phyloP scores from a whole-genome alignment of 176 grass and related monocot genomes.

The Aegilops tauschii region DNA sequence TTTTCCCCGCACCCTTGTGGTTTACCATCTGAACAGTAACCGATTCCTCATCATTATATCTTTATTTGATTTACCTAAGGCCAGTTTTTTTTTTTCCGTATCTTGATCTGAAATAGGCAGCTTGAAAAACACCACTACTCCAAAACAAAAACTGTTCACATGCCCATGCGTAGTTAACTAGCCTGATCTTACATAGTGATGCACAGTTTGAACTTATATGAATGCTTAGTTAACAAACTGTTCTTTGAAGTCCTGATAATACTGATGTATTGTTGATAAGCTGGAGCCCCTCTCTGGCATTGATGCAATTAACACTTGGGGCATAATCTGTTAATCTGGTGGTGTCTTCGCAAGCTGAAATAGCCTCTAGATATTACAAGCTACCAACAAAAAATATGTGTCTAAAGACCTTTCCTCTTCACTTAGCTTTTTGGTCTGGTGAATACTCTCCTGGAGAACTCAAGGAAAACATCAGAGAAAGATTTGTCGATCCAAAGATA shows the following conservation, averaged over 20 bases:
- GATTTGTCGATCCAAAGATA: slow-evolving; percentile 98
- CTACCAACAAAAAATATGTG: neutral
- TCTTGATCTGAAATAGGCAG: slow-evolving; percentile 5
- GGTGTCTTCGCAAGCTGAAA: slow-evolving; percentile 5
- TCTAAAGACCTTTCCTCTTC: slow-evolving; percentile 27
- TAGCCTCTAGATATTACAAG: slow-evolving; percentile 16
- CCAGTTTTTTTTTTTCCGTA: neutral
- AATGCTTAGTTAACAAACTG: neutral
- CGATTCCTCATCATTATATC: neutral
- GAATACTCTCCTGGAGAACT: slow-evolving; percentile 94
- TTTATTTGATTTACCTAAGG: neutral
- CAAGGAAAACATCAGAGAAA: slow-evolving; percentile 86
- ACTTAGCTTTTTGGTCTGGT: slow-evolving; percentile 93
- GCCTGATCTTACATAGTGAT: neutral
- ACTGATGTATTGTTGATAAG: neutral
- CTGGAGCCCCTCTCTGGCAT: neutral
- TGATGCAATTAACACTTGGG: neutral
- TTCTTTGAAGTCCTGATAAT: neutral
- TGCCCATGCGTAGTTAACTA: neutral
- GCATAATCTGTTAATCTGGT: neutral
- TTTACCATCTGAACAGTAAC: slow-evolving; percentile 15
- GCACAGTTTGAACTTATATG: slow-evolving; percentile 4
- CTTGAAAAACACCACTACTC: neutral
- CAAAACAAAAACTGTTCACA: neutral
- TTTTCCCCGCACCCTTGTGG: neutral